phyloP scores from a whole-genome alignment of 176 grass and related monocot species.

The Zea mays region Zm-B73-REFERENCE-NAM-5.0 NC_050098.1:231553001-231553500 shows the following conservation, averaged over 20 bases:
- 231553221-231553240: slow-evolving; percentile 94
- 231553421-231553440: not conserved
- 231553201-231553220: slow-evolving; percentile 31
- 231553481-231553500: not conserved
- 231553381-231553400: not conserved
- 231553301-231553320: slow-evolving; percentile 94
- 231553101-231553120: slow-evolving; percentile 67
- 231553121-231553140: slow-evolving; percentile 20
- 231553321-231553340: slow-evolving; percentile 62
- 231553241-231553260: slow-evolving; percentile 68
- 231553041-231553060: slow-evolving; percentile 59
- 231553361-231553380: not conserved
- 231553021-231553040: slow-evolving; percentile 80
- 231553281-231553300: slow-evolving; percentile 92
- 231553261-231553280: slow-evolving; percentile 80
- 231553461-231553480: not conserved
- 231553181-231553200: slow-evolving; percentile 13
- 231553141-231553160: slow-evolving; percentile 2
- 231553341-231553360: slow-evolving; percentile 15
- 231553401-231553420: not conserved
- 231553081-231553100: slow-evolving; percentile 88
- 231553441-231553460: not conserved
- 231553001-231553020: slow-evolving; percentile 70
- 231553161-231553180: slow-evolving; percentile 16
- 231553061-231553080: slow-evolving; percentile 84